Conservation (phyloP, 352 stramenopile species). For the Elongisporangium senticosum region DNA sequence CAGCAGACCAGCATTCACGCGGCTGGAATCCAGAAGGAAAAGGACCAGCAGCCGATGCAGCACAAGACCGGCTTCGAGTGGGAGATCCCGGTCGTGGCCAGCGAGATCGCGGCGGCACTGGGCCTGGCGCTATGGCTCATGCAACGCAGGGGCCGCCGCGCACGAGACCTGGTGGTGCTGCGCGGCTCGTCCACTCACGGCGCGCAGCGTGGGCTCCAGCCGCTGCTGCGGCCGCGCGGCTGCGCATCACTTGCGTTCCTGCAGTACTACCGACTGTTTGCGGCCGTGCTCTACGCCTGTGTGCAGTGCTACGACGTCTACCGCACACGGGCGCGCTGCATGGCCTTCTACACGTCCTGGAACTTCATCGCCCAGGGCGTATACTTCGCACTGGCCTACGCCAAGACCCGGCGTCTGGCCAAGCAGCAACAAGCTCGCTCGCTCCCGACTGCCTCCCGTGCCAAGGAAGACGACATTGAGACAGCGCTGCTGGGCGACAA, state of each 20-base stretch:
- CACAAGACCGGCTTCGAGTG: constrained; percentile 12
- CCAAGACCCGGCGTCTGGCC: constrained; percentile 20
- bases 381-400: constrained; percentile 45
- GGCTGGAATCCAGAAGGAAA: background rate
- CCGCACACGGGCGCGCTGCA: constrained; percentile 36
- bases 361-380: constrained; percentile 71
- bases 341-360: constrained; percentile 84
- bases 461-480: constrained; percentile 20
- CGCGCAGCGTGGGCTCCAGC: constrained; percentile 11
- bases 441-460: background rate
- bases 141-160: constrained; percentile 18
- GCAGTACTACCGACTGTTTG: constrained; percentile 26
- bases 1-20: too few species aligned
- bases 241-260: constrained; percentile 40
- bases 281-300: constrained; percentile 43
- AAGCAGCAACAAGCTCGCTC: constrained; percentile 7
- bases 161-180: constrained; percentile 25
- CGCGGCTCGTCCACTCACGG: constrained; percentile 15
- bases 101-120: constrained; percentile 39
- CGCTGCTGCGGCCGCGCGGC: constrained; percentile 34
- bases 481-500: constrained; percentile 22
- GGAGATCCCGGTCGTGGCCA: constrained; percentile 43
- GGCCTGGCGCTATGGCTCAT: constrained; percentile 41
- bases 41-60: background rate
- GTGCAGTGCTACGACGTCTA: constrained; percentile 59